phyloP scores from a whole-genome alignment of 306 rosid genomes.

The Quercus glauca region DNA sequence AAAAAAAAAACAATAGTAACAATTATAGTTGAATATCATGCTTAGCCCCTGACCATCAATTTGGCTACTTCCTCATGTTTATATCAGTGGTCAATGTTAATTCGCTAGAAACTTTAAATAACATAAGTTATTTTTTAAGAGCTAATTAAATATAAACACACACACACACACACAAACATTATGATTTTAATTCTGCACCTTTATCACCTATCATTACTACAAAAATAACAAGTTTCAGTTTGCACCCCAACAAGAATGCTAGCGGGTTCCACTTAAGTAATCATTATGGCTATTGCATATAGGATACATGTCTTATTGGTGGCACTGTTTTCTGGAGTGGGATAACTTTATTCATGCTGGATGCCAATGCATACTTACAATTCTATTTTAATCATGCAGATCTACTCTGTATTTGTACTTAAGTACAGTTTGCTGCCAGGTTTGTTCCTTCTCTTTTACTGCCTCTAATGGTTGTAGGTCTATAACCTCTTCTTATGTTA shows the following conservation, averaged over 20 bases:
- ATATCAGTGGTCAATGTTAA: no score
- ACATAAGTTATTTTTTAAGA: no score
- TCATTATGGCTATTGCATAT: background rate
- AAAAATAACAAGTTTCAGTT: background rate
- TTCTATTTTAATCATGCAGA: constrained; percentile 45
- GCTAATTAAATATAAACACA: no score
- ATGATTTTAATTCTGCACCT: background rate
- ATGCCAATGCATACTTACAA: background rate
- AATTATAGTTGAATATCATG: no score
- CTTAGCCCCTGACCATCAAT: no score
- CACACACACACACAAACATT: background rate
- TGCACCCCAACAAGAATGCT: background rate
- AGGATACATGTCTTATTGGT: background rate
- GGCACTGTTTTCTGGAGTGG: background rate
- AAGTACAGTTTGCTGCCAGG: constrained; percentile 59
- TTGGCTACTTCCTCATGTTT: no score
- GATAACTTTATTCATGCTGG: background rate
- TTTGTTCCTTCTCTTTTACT: constrained; percentile 10
- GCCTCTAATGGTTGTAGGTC: background rate
- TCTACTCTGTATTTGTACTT: constrained; percentile 47
- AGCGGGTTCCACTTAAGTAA: background rate
- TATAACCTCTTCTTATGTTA: background rate
- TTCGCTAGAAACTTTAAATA: no score
- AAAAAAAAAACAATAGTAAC: no score
- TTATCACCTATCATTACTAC: background rate